Evolutionary conservation across 176 grass and related monocot species (phyloP).

Genomic region (Carex parvula): DNA sequence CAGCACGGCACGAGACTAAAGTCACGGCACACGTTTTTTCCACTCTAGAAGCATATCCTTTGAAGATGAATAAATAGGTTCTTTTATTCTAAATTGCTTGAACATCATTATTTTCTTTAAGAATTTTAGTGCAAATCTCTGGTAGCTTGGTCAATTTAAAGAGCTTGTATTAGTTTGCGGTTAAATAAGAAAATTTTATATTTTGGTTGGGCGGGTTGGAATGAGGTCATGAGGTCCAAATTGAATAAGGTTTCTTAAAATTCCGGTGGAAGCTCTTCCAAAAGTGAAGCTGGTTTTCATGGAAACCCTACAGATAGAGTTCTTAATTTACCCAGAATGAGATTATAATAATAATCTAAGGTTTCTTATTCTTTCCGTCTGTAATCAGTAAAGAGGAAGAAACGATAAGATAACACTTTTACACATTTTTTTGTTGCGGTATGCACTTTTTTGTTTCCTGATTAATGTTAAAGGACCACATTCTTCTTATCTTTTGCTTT

Average conservation of each 20-base stretch:
- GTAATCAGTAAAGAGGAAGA: not conserved
- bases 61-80: not conserved
- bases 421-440: not conserved
- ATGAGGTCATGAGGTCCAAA: not conserved
- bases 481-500: not conserved
- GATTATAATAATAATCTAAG: not conserved
- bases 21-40: too few relatives aligned
- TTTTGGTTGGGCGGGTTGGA: not conserved
- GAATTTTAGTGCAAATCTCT: not conserved
- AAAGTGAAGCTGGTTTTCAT: not conserved
- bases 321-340: not conserved
- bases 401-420: not conserved
- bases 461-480: not conserved
- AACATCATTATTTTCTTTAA: not conserved
- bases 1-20: too few relatives aligned
- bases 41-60: not conserved
- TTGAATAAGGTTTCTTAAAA: not conserved
- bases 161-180: not conserved
- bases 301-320: not conserved
- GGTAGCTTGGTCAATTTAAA: not conserved
- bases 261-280: not conserved
- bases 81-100: not conserved
- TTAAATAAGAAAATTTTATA: not conserved
- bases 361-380: conserved; percentile 21
- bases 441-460: not conserved